Evolutionary conservation across 2,329 filamentous ascomycete genomes (phyloP).

Genomic region (Exophiala mesophila): DNA sequence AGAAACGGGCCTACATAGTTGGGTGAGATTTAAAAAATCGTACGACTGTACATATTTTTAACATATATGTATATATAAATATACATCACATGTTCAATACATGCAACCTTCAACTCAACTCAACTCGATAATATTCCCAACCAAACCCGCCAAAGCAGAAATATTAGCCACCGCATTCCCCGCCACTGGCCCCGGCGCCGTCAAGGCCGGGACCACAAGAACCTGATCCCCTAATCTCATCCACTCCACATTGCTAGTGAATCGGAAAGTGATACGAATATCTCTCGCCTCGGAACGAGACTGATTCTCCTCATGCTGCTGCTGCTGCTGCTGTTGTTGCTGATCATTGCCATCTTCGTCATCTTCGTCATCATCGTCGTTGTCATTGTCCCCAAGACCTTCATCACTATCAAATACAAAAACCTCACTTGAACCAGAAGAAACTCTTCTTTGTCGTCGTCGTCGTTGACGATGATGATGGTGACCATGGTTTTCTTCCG

Average conservation of each 20-base stretch:
- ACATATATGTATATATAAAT: neutral
- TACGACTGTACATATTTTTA: neutral
- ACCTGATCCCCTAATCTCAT: slow-evolving; percentile 53
- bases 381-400: slow-evolving; percentile 10
- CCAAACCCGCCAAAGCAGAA: slow-evolving; percentile 56
- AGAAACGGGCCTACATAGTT: too few species aligned
- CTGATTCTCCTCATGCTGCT: slow-evolving; percentile 21
- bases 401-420: slow-evolving; percentile 41
- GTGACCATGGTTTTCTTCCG: too few species aligned
- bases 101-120: too few species aligned
- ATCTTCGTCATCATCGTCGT: slow-evolving; percentile 24
- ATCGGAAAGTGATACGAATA: slow-evolving; percentile 50
- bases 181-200: slow-evolving; percentile 45
- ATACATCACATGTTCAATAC: neutral
- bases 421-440: slow-evolving; percentile 36
- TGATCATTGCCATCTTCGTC: slow-evolving; percentile 2
- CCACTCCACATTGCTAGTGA: slow-evolving; percentile 55
- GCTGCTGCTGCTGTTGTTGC: slow-evolving; percentile 31
- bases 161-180: slow-evolving; percentile 44
- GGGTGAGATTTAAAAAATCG: neutral
- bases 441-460: slow-evolving; percentile 3
- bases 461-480: too few species aligned
- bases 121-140: slow-evolving; percentile 42
- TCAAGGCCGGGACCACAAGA: slow-evolving; percentile 56
- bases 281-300: slow-evolving; percentile 27